These are phyloP conservation scores for Curvularia sp. DNA, from an alignment of 2,329 filamentous ascomycete genomes.

Conservation along the genomic window DNA sequence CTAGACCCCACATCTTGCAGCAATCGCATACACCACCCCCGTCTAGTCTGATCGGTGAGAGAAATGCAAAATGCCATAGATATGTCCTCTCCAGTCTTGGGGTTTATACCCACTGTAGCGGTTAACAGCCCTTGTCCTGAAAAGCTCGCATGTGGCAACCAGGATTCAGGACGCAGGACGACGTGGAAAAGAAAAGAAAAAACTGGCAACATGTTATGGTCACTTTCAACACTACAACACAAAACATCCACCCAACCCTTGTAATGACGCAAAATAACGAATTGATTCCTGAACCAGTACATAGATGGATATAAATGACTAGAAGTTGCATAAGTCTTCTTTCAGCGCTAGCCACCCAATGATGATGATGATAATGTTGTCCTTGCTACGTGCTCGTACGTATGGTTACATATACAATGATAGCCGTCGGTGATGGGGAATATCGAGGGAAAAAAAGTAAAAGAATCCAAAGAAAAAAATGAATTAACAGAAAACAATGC, in stretches of 20 bases:
- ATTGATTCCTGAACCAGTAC: slow-evolving; percentile 15
- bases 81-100: background rate
- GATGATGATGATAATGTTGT: slow-evolving; percentile 24
- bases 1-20: slow-evolving; percentile 4
- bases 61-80: background rate
- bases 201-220: background rate
- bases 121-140: background rate
- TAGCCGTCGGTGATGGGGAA: slow-evolving; percentile 6
- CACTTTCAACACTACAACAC: background rate
- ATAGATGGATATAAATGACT: slow-evolving; percentile 18
- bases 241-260: background rate
- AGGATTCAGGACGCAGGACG: background rate
- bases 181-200: background rate
- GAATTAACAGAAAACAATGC: slow-evolving; percentile 9
- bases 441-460: slow-evolving; percentile 5
- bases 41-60: slow-evolving; percentile 11
- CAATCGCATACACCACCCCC: background rate
- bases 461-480: slow-evolving; percentile 4
- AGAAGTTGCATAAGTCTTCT: slow-evolving; percentile 25
- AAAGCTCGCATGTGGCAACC: background rate
- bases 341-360: slow-evolving; percentile 41
- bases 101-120: background rate
- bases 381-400: slow-evolving; percentile 8
- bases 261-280: background rate
- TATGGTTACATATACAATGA: slow-evolving; percentile 1